phyloP scores from a whole-genome alignment of 1,284 basidiomycete species.

The Leccinum pachyderme region DNA sequence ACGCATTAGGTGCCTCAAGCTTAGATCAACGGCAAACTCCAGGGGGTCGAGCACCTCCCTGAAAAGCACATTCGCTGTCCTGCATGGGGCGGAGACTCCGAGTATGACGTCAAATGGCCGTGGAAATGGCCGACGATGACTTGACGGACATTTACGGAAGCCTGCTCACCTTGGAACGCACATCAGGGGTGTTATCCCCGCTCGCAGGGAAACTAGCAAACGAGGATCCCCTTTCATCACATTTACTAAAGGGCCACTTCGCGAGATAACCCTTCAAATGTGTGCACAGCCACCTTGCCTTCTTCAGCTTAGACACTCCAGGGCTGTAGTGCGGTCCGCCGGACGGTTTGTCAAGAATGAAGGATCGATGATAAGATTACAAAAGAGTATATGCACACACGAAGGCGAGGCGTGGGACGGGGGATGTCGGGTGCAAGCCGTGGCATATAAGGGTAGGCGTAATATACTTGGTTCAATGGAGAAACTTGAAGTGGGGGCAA shows the following conservation, averaged over 20 bases:
- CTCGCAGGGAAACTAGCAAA: constrained; percentile 1
- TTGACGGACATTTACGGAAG: background rate
- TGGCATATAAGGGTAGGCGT: background rate
- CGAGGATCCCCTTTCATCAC: constrained; percentile 8
- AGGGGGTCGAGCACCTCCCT: background rate
- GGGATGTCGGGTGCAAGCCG: background rate
- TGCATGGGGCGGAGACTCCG: background rate
- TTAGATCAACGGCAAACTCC: background rate
- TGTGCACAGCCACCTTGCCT: background rate
- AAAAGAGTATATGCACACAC: constrained; percentile 1
- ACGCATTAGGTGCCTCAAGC: background rate
- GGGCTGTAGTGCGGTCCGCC: background rate
- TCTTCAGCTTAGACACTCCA: background rate
- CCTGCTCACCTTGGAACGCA: constrained; percentile 1
- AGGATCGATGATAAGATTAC: background rate
- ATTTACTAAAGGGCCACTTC: constrained; percentile 4
- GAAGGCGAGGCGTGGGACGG: constrained; percentile 1
- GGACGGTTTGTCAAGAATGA: background rate
- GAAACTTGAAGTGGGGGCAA: background rate
- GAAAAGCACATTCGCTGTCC: background rate
- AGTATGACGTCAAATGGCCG: background rate
- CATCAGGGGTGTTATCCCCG: background rate
- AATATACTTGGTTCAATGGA: background rate
- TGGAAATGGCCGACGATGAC: background rate
- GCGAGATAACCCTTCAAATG: background rate